Evolutionary conservation across 768 basidiomycete genomes (phyloP).

Genomic region (Lactarius quietus): DNA sequence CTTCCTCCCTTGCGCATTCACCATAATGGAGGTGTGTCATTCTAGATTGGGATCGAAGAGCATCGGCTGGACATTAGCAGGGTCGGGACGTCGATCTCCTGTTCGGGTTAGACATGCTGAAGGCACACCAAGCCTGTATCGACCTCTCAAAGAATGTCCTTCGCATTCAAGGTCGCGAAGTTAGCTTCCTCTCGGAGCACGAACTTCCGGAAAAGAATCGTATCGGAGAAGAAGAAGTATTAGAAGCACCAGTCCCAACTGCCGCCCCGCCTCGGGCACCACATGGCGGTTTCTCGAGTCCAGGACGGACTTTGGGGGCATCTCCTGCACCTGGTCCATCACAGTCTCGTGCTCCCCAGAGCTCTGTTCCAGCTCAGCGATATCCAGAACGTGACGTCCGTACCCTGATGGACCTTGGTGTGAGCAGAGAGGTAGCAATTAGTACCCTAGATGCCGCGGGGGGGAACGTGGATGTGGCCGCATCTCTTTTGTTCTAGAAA

Average conservation of each 20-base stretch:
- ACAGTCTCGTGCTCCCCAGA: constrained; percentile 24
- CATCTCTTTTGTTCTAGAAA: constrained; percentile 74
- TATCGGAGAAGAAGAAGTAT: constrained; percentile 36
- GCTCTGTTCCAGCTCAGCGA: constrained; percentile 15
- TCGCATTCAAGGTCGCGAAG: constrained; percentile 88
- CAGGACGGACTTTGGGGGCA: constrained; percentile 57
- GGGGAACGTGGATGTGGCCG: constrained; percentile 87
- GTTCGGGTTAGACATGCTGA: constrained; percentile 98
- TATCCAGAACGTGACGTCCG: constrained; percentile 61
- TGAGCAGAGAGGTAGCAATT: constrained; percentile 71
- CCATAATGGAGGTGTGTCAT: constrained; percentile 83
- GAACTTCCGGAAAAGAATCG: constrained; percentile 85
- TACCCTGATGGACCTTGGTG: constrained; percentile 75
- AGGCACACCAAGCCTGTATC: constrained; percentile 94
- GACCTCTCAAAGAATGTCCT: constrained; percentile 88
- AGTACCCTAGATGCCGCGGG: constrained; percentile 70
- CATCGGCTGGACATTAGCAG: constrained; percentile 36
- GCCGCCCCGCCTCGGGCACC: neutral
- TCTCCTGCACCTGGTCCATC: constrained; percentile 37
- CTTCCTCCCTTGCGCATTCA: constrained; percentile 84
- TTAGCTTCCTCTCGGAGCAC: constrained; percentile 89
- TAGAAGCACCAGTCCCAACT: constrained; percentile 18
- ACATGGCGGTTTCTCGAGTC: constrained; percentile 54
- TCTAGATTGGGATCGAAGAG: neutral
- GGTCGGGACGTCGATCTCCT: constrained; percentile 93